Percentiles rank a stretch among this genome's conserved stretches.
Evolutionary conservation across 176 grass and related monocot species (phyloP).

Genomic region (Hyparrhenia diplandra): DNA sequence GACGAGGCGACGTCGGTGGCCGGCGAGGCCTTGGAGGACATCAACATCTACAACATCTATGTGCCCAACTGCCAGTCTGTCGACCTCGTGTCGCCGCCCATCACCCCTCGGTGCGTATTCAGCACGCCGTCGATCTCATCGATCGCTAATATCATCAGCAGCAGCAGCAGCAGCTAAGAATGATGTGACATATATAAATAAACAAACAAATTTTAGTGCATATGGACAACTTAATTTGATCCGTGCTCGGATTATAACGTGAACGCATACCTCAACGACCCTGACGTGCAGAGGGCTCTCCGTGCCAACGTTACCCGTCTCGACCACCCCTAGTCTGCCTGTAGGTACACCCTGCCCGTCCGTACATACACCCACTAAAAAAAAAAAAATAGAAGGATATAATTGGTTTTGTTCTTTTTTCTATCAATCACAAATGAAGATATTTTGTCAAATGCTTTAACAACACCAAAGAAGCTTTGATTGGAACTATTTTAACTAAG

Average conservation of each 20-base stretch:
- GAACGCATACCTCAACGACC: constrained; percentile 69
- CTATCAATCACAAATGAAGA: too few relatives aligned
- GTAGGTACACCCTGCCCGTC: constrained; percentile 49
- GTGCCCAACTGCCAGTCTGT: constrained; percentile 49
- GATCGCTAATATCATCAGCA: too few relatives aligned
- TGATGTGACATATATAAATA: too few relatives aligned
- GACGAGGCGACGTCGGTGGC: background rate
- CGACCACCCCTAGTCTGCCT: constrained; percentile 56
- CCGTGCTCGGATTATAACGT: constrained; percentile 78
- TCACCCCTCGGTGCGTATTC: constrained; percentile 46
- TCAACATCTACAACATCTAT: constrained; percentile 98
- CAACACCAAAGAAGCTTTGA: too few relatives aligned
- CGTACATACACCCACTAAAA: background rate
- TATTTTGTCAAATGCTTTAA: too few relatives aligned
- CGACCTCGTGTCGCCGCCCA: constrained; percentile 37
- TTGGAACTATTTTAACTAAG: too few relatives aligned
- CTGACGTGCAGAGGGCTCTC: constrained; percentile 64
- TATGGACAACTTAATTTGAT: constrained; percentile 73
- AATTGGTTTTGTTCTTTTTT: too few relatives aligned
- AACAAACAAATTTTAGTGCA: constrained; percentile 9
- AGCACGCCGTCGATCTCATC: background rate
- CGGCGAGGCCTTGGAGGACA: background rate
- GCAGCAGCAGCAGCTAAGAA: too few relatives aligned
- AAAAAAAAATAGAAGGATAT: too few relatives aligned
- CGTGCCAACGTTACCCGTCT: constrained; percentile 83